Base-by-base conservation (phyloP, 2,329 filamentous ascomycete species). In the Endothia cerciana region DNA sequence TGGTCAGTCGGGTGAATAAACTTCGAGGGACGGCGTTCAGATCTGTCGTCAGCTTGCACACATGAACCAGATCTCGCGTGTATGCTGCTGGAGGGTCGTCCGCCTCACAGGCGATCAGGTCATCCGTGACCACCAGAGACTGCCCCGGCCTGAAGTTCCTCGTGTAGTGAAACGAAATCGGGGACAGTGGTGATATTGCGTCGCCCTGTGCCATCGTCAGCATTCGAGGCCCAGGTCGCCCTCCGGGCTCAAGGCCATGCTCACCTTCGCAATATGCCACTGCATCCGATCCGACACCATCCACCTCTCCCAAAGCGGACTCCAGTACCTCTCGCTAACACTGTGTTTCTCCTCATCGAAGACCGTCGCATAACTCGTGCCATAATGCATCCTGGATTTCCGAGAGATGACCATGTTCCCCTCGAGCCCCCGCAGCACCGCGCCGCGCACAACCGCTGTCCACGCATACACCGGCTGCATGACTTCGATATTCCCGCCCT, bases 201-300 rank as follows among this genome's bases (percentile, higher is more conserved):
- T 92, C 90, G 65, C 90, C 91, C 88, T 91, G 69, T 13, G 17
- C 19, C 30, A 22, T 22, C 30, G 59, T 65, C 38, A 56, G 62
- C 38, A 7, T 60, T 43, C 57, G 22, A 38, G 28, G 30, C 15
- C 3, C 15, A 47, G 3, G 11, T 17, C 40, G 17, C 17, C 1
- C 41, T 3, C 10, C 8, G 30, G n/a, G 17, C 15, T 4, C 19
- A 4, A 28, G 30, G 17, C 30, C 33, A 7, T 33, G 25, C 81
- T 71, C 72, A 89, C 89, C 84, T 92, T 93, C 68, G 88, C 86
- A 74, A 93, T 92, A 76, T 93, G 91, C 91, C 91, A 94, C 77
- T 93, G 90, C 90, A 94, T 93, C 58, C 91, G 84, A 75, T 94
- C 90, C 56, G 85, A 88, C 7, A 94, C 91, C 90, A 93, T 93